Evolutionary conservation across 1,139 yeast species (phyloP), one percentile per base, ranked within the genome.

Genomic region (Torulaspora pretoriensis): DNA sequence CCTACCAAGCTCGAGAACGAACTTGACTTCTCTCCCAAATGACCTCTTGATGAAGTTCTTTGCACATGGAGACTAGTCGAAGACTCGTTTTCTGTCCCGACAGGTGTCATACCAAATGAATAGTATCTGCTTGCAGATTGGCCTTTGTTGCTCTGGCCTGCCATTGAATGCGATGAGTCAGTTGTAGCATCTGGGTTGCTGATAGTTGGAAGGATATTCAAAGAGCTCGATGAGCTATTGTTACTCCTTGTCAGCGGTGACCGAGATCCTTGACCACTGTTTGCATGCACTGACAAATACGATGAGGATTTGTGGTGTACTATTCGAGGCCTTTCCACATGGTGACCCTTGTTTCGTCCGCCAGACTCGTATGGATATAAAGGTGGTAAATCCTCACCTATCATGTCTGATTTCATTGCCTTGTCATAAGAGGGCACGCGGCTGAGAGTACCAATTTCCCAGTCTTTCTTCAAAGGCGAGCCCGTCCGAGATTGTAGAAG

Each of bases 341-440:
- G 33, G 19, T 37, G 35, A 10, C 35, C n/a, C 23, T 46, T 41
- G 13, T 35, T 38, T 7, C 40, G 38, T 12, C 30, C 30, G 4
- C 47, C 41, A 3, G 42, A 37, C 13, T 22, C 24, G 12, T 23
- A 36, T 1, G 78, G 77, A 60, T 83, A 83, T 1, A 75, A 74
- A 0, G 94, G 92, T 1, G 90, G 75, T 31, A 81, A 65, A 34
- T 74, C 77, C 33, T 71, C 77, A 3, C 69, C 77, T 7, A 68
- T 64, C 3, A 67, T 64, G 27, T 70, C 76, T 2, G 76, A 64
- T 53, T 72, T 73, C 61, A 82, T 68, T 0, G 97, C 97, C 36
- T 87, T 82, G 8, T 75, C 75, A 64, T 90, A 90, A 0, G 95
- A 80, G 0, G 97, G 97, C 3, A 89, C 95, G 46, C 78, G 69